phyloP scores from a whole-genome alignment of 768 basidiomycete species.

The Pleurotus citrinopileatus region DNA sequence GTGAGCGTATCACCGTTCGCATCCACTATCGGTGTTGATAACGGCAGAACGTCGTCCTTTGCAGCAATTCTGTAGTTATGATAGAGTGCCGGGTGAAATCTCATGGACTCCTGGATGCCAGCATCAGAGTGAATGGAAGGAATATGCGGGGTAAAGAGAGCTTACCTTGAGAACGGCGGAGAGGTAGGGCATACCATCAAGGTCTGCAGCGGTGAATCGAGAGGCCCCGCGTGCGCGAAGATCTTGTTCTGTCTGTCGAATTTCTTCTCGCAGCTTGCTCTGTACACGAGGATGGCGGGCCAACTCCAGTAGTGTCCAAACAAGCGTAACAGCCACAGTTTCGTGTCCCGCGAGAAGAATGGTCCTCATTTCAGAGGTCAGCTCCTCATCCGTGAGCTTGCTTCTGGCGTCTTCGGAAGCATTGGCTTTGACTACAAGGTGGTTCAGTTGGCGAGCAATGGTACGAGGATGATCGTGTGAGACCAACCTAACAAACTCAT shows the following conservation, averaged over 20 bases:
- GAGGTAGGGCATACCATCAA: constrained; percentile 49
- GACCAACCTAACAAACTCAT: constrained; percentile 15
- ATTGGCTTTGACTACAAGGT: constrained; percentile 39
- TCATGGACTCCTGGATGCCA: constrained; percentile 38
- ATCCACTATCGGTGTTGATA: constrained; percentile 48
- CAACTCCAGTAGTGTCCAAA: constrained; percentile 65
- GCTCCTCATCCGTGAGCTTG: constrained; percentile 36
- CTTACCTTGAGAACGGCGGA: constrained; percentile 46
- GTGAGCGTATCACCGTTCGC: constrained; percentile 32
- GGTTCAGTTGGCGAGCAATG: background rate
- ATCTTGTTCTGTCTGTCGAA: constrained; percentile 33
- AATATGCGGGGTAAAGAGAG: background rate
- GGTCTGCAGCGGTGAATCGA: constrained; percentile 43
- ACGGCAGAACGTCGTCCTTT: constrained; percentile 56
- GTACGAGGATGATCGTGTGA: too few species aligned
- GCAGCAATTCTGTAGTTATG: constrained; percentile 36
- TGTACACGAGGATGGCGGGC: constrained; percentile 58
- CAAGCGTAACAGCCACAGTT: constrained; percentile 55
- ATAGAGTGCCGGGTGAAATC: constrained; percentile 39
- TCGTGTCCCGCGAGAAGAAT: constrained; percentile 54
- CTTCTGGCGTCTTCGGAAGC: constrained; percentile 32
- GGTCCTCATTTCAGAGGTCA: constrained; percentile 39
- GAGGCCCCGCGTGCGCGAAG: constrained; percentile 33
- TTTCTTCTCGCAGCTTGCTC: constrained; percentile 57
- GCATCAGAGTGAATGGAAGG: background rate